A percentile compares a stretch with the other conserved stretches of the same genome.
phyloP scores from a whole-genome alignment of 2,329 filamentous ascomycete species.

The Talaromyces sp. region DNA sequence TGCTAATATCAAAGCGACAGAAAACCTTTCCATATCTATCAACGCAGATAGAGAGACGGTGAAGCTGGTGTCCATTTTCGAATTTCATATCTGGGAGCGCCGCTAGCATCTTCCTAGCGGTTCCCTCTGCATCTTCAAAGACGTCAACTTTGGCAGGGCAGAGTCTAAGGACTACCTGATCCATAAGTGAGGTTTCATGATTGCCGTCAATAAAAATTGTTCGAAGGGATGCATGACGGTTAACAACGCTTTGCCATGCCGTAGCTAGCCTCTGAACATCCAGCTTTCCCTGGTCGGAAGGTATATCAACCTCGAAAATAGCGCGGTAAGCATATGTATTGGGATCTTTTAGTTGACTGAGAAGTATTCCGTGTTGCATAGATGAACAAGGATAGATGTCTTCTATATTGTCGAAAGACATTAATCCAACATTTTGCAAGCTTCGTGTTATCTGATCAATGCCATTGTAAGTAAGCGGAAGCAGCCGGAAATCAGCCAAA shows the following conservation, averaged over 20 bases:
- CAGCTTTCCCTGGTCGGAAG: slow-evolving; percentile 10
- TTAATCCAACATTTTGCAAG: slow-evolving; percentile 9
- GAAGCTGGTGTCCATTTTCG: slow-evolving; percentile 29
- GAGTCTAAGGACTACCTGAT: slow-evolving; percentile 18
- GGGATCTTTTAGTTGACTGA: slow-evolving; percentile 24
- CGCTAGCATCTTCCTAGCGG: slow-evolving; percentile 2
- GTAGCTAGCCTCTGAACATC: slow-evolving; percentile 17
- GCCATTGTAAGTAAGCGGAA: slow-evolving; percentile 20
- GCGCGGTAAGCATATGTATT: slow-evolving; percentile 20
- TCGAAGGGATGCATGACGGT: slow-evolving; percentile 20
- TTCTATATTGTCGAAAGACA: slow-evolving; percentile 22
- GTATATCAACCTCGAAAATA: slow-evolving; percentile 19
- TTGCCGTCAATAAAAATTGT: slow-evolving; percentile 19
- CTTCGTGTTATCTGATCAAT: slow-evolving; percentile 12
- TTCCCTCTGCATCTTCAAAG: neutral
- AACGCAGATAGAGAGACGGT: slow-evolving; percentile 38
- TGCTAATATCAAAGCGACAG: slow-evolving; percentile 45
- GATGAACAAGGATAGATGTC: slow-evolving; percentile 25
- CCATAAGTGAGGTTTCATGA: slow-evolving; percentile 17
- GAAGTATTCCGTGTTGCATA: slow-evolving; percentile 26
- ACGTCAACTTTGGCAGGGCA: neutral
- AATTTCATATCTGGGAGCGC: slow-evolving; percentile 5
- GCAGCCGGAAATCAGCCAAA: slow-evolving; percentile 23
- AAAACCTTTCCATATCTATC: slow-evolving; percentile 30
- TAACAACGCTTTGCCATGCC: slow-evolving; percentile 21